These are phyloP conservation scores for Phytophthora kernoviae DNA, from an alignment of 352 stramenopile genomes.

Conservation along the genomic window DNA sequence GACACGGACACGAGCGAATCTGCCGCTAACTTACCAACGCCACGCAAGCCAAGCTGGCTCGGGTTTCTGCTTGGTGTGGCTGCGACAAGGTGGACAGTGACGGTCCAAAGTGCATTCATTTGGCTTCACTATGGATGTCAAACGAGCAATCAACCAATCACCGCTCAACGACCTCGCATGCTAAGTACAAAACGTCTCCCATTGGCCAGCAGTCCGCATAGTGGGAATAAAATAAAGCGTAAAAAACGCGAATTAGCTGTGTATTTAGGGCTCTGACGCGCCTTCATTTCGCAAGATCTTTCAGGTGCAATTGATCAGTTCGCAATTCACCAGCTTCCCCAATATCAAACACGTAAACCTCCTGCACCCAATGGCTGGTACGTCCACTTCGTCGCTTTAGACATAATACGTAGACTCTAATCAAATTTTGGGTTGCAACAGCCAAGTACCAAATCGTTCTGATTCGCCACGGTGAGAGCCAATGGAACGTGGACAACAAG, in stretches of 20 bases:
- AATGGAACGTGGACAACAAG: conserved; percentile 98
- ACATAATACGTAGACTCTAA: too few relatives aligned
- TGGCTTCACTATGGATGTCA: not conserved
- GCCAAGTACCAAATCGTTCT: conserved; percentile 89
- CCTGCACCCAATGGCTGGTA: too few relatives aligned
- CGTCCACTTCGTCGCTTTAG: too few relatives aligned
- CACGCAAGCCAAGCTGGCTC: too few relatives aligned
- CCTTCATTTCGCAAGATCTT: conserved; percentile 12
- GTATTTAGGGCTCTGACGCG: not conserved
- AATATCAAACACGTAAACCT: too few relatives aligned
- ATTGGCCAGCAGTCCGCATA: too few relatives aligned
- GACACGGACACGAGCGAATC: too few relatives aligned
- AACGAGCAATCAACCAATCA: not conserved
- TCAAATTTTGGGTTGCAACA: too few relatives aligned
- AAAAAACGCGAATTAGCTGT: not conserved
- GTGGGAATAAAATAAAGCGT: too few relatives aligned
- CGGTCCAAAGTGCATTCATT: not conserved
- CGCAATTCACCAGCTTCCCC: conserved; percentile 33
- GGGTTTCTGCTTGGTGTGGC: not conserved
- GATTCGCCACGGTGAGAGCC: conserved; percentile 96
- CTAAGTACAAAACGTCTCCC: not conserved
- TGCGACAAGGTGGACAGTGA: not conserved
- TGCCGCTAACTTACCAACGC: too few relatives aligned
- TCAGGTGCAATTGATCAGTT: conserved; percentile 18
- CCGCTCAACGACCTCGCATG: not conserved